phyloP scores from a whole-genome alignment of 352 stramenopile genomes.

The Phytopythium montanum region DNA sequence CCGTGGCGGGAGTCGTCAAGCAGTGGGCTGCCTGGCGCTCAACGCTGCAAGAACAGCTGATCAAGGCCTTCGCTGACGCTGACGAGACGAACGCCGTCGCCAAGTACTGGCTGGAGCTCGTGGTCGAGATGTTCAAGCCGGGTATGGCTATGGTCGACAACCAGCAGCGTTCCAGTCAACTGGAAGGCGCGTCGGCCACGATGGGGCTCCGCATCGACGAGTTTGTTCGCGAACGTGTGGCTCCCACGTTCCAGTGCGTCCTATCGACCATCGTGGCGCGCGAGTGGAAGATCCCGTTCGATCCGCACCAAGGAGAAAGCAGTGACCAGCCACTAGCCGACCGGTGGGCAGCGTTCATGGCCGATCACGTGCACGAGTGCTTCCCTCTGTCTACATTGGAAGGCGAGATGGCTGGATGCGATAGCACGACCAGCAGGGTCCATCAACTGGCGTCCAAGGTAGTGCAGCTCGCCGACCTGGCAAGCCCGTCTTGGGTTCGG shows the following conservation, averaged over 20 bases:
- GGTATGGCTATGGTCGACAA: neutral
- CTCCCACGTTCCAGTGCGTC: neutral
- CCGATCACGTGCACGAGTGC: neutral
- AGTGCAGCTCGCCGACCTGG: neutral
- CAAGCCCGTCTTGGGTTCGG: neutral
- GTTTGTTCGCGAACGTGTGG: neutral
- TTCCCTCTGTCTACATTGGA: neutral
- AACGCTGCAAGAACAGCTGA: neutral
- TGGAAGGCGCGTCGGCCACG: neutral
- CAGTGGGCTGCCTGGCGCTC: neutral
- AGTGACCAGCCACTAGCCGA: neutral
- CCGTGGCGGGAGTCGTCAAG: neutral
- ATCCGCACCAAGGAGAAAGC: neutral
- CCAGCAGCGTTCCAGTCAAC: neutral
- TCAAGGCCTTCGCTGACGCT: neutral
- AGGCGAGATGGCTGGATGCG: neutral
- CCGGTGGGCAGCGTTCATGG: slow-evolving; percentile 1
- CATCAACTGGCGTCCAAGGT: slow-evolving; percentile 1
- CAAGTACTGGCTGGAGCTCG: neutral
- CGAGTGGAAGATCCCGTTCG: slow-evolving; percentile 7
- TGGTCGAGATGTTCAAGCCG: neutral
- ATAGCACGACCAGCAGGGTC: neutral
- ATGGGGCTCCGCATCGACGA: neutral
- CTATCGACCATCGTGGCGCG: neutral
- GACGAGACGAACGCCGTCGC: neutral